Evolutionary conservation across 2,329 filamentous ascomycete species (phyloP).

Genomic region (Neopestalotiopsis rosae): DNA sequence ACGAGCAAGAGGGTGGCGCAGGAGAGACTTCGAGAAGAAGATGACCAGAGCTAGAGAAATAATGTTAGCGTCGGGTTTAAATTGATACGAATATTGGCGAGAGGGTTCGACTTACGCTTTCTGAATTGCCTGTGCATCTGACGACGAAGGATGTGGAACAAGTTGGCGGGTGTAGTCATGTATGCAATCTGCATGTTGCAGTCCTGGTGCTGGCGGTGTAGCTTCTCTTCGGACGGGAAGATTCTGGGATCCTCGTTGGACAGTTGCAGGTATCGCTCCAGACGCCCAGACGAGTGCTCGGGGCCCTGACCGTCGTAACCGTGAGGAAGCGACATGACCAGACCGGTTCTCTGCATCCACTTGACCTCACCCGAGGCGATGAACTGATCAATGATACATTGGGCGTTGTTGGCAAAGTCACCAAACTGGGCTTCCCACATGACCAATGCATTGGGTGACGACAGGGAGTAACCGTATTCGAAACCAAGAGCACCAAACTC

Average conservation of each 20-base stretch:
- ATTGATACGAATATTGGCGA: constrained; percentile 23
- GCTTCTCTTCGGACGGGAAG: constrained; percentile 86
- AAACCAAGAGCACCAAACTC: constrained; percentile 83
- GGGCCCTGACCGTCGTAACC: constrained; percentile 98
- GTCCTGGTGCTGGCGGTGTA: constrained; percentile 97
- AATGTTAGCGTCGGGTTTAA: constrained; percentile 28
- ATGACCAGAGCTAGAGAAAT: constrained; percentile 77
- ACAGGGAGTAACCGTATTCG: constrained; percentile 97
- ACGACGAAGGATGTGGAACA: constrained; percentile 94
- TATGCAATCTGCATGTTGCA: constrained; percentile 99
- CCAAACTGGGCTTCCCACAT: constrained; percentile 99
- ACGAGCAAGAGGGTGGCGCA: constrained; percentile 91
- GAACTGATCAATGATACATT: constrained; percentile 99
- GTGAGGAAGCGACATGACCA: constrained; percentile 95
- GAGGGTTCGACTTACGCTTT: constrained; percentile 75
- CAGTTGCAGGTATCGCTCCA: constrained; percentile 96
- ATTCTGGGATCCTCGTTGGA: constrained; percentile 96
- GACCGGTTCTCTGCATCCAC: constrained; percentile 97
- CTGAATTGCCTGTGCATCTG: constrained; percentile 99
- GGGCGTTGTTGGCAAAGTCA: constrained; percentile 99
- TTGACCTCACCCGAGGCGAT: constrained; percentile 97
- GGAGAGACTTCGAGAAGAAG: constrained; percentile 97
- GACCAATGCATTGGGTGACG: constrained; percentile 93
- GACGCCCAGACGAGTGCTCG: constrained; percentile 95
- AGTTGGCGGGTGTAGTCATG: constrained; percentile 94